Base-by-base conservation (phyloP, 1,139 yeast species). In the Candida neerlandica region DNA sequence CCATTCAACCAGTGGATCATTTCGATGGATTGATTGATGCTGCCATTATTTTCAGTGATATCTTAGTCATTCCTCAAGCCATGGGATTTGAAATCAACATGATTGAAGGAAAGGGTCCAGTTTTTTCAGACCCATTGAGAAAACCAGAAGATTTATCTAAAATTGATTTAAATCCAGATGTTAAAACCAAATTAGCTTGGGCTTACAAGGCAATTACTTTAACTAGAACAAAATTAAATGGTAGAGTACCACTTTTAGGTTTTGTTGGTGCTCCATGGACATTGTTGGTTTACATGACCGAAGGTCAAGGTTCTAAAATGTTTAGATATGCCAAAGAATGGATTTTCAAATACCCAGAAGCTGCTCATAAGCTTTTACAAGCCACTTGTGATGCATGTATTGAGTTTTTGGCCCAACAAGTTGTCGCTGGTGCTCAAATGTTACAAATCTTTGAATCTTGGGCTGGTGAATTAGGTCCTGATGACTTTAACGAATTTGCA, bases 201-300 rank as follows among this genome's bases (percentile, higher is more conserved):
- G 97, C 97, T 2, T 89, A 90, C 71, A 86, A 88, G 62, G 89
- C 98, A 33, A 89, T 94, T 57, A 88, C 96, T 3, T 71, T 89
- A 57, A 94, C 99, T 11, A 81, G 99, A 70, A 78, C 76, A 54
- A 89, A 88, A 63, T 79, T 94, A 56, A 71, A 84, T 45, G 99
- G 99, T 44, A 81, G 96, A 61, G 98, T 92, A 15, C 99, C 99
- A 21, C 77, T 94, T 57, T 77, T 94, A 48, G 99, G 99, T 2
- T 94, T 94, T 70, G 89, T 94, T 58, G 99, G 99, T 50, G 97
- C 96, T 12, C 99, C 99, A 51, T 94, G 97, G 97, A 94, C 99
- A 10, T 73, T 94, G 55, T 78, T 94, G 72, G 97, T 92, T 39
- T 94, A 95, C 70, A 95, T 94, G 97, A 85, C 94, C 52, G 99